phyloP scores from a whole-genome alignment of 2,329 filamentous ascomycete genomes.

The Nemania sp. region DNA sequence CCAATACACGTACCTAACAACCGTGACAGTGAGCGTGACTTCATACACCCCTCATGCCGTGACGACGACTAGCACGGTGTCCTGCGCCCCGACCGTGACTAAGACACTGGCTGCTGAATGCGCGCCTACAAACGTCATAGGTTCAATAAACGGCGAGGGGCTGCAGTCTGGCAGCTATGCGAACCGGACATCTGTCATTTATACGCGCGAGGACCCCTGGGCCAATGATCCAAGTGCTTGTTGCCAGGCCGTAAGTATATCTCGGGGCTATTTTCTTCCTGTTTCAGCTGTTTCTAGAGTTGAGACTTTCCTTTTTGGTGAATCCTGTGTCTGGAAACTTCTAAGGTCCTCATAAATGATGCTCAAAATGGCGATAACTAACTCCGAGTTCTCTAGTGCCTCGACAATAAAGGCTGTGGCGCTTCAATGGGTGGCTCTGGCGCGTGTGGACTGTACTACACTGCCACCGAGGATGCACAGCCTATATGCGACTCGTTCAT shows the following conservation, averaged over 20 bases:
- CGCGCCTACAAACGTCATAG: constrained; percentile 41
- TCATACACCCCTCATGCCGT: constrained; percentile 24
- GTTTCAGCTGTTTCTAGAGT: too few species aligned
- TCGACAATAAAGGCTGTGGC: constrained; percentile 45
- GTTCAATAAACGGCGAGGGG: constrained; percentile 39
- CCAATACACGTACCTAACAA: constrained; percentile 15
- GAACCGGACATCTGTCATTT: constrained; percentile 37
- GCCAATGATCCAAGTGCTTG: constrained; percentile 40
- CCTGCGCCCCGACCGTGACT: constrained; percentile 29
- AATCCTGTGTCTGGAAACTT: too few species aligned
- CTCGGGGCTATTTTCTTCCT: too few species aligned
- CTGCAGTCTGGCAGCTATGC: constrained; percentile 39
- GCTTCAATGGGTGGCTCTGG: constrained; percentile 33
- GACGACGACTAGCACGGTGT: constrained; percentile 16
- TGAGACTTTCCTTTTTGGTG: too few species aligned
- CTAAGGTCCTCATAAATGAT: too few species aligned
- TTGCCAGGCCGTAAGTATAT: constrained; percentile 48
- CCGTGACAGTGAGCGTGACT: constrained; percentile 11
- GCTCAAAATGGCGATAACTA: too few species aligned
- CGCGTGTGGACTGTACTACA: constrained; percentile 40
- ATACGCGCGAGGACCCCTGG: constrained; percentile 35
- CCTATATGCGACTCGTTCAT: constrained; percentile 38
- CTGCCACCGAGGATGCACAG: constrained; percentile 28
- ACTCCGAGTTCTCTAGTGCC: too few species aligned
- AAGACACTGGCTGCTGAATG: constrained; percentile 23